Conservation (phyloP, 768 basidiomycete genomes). For the Leccinum pellstonianum region DNA sequence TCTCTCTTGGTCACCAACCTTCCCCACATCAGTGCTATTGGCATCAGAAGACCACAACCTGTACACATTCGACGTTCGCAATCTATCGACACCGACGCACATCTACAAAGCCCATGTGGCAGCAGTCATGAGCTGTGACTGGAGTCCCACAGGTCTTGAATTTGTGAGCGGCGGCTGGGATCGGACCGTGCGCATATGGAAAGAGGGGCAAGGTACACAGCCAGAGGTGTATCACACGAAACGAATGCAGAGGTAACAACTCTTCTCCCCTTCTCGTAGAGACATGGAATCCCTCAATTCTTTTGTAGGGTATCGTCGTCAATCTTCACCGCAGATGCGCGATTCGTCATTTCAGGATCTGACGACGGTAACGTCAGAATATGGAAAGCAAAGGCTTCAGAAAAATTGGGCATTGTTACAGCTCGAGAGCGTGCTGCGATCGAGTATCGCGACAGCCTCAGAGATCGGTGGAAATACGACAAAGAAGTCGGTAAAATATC, state of each 20-base stretch:
- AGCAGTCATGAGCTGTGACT: slow-evolving; percentile 95
- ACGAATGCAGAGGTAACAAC: slow-evolving; percentile 92
- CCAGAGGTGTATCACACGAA: slow-evolving; percentile 97
- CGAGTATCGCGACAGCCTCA: slow-evolving; percentile 88
- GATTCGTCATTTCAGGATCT: slow-evolving; percentile 87
- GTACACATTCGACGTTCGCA: slow-evolving; percentile 95
- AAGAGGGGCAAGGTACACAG: slow-evolving; percentile 73
- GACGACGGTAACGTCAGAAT: slow-evolving; percentile 94
- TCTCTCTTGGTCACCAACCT: slow-evolving; percentile 93
- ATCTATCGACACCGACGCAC: slow-evolving; percentile 76
- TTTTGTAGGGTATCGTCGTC: slow-evolving; percentile 76
- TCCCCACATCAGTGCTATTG: slow-evolving; percentile 86
- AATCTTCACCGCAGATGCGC: slow-evolving; percentile 84
- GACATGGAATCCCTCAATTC: not conserved
- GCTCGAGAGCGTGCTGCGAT: slow-evolving; percentile 87
- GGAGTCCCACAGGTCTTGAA: slow-evolving; percentile 94
- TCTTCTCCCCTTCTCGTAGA: not conserved
- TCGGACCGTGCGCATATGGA: slow-evolving; percentile 91
- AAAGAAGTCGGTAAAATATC: slow-evolving; percentile 76
- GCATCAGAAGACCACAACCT: slow-evolving; percentile 99
- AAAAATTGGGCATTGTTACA: slow-evolving; percentile 88
- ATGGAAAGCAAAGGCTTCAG: slow-evolving; percentile 93
- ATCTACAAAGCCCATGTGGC: slow-evolving; percentile 98
- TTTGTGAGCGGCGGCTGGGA: slow-evolving; percentile 98
- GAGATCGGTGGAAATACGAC: slow-evolving; percentile 87